Evolutionary conservation across 441 rosid species (phyloP).

Genomic region (Eruca vesicaria): DNA sequence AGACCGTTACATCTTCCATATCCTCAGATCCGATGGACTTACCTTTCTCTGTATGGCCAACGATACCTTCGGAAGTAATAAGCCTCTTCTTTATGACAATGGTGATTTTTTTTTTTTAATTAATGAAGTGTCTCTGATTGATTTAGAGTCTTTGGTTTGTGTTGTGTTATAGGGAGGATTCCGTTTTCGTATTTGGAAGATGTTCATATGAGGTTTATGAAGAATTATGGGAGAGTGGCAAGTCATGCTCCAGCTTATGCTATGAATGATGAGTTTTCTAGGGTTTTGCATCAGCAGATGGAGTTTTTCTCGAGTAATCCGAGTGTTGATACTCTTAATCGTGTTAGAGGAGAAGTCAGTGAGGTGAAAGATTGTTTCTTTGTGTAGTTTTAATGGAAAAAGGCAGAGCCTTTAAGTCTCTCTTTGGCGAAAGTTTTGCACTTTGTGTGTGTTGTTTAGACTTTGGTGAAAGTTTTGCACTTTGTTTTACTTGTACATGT

Average conservation of each 20-base stretch:
- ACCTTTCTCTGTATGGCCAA: slow-evolving; percentile 95
- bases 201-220: slow-evolving; percentile 93
- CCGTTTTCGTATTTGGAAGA: slow-evolving; percentile 98
- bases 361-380: slow-evolving; percentile 42
- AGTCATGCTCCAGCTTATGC: slow-evolving; percentile 88
- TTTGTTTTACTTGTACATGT: too few species aligned
- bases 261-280: slow-evolving; percentile 95
- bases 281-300: slow-evolving; percentile 99
- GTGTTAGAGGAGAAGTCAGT: slow-evolving; percentile 87
- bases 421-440: background rate
- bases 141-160: background rate
- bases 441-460: background rate
- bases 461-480: too few species aligned
- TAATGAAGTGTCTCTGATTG: background rate
- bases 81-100: slow-evolving; percentile 22
- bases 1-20: slow-evolving; percentile 88
- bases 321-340: slow-evolving; percentile 79
- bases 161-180: slow-evolving; percentile 72
- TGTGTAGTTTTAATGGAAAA: background rate
- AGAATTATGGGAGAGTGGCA: slow-evolving; percentile 86
- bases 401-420: background rate
- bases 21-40: slow-evolving; percentile 89
- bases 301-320: slow-evolving; percentile 95
- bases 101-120: background rate
- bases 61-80: slow-evolving; percentile 87